Conservation (phyloP, 2,329 filamentous ascomycete species). For the Aspergillus jensenii region DNA sequence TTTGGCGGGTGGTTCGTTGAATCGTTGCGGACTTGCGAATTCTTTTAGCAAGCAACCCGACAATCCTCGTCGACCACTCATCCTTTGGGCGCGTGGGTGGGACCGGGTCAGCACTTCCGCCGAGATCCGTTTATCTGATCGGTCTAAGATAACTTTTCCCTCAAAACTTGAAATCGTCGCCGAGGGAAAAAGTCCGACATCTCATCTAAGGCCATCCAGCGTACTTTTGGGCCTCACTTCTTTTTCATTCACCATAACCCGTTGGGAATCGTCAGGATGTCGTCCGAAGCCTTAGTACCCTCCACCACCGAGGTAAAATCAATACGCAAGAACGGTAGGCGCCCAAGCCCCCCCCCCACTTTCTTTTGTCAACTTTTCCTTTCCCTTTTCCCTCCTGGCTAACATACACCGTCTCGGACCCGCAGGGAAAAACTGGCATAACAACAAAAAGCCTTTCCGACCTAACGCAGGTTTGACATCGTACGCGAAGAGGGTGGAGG, state of each 20-base stretch:
- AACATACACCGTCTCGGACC: slow-evolving; percentile 19
- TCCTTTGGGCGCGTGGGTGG: slow-evolving; percentile 6
- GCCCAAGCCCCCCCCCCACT: slow-evolving; percentile 12
- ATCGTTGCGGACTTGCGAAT: slow-evolving; percentile 14
- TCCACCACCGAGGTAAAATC: slow-evolving; percentile 48
- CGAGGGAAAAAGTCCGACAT: slow-evolving; percentile 15
- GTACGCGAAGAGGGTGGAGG: slow-evolving; percentile 72
- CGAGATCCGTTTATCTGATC: slow-evolving; percentile 47
- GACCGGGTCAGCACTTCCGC: slow-evolving; percentile 23
- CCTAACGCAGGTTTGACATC: slow-evolving; percentile 74
- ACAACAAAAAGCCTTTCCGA: slow-evolving; percentile 78
- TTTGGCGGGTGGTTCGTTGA: slow-evolving; percentile 15
- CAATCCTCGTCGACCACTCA: slow-evolving; percentile 16
- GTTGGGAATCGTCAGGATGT: slow-evolving; percentile 43
- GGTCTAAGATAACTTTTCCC: slow-evolving; percentile 39
- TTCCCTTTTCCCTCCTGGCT: slow-evolving; percentile 13
- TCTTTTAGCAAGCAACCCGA: slow-evolving; percentile 12
- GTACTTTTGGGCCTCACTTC: background rate
- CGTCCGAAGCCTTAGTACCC: slow-evolving; percentile 35
- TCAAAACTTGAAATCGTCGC: slow-evolving; percentile 10
- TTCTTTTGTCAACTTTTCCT: slow-evolving; percentile 17
- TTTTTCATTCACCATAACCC: background rate
- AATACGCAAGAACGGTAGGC: slow-evolving; percentile 80
- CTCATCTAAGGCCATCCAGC: slow-evolving; percentile 1
- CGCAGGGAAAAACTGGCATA: slow-evolving; percentile 93